Conservation (phyloP, 257 asterid genomes). For the Gentiana macrophylla region DNA sequence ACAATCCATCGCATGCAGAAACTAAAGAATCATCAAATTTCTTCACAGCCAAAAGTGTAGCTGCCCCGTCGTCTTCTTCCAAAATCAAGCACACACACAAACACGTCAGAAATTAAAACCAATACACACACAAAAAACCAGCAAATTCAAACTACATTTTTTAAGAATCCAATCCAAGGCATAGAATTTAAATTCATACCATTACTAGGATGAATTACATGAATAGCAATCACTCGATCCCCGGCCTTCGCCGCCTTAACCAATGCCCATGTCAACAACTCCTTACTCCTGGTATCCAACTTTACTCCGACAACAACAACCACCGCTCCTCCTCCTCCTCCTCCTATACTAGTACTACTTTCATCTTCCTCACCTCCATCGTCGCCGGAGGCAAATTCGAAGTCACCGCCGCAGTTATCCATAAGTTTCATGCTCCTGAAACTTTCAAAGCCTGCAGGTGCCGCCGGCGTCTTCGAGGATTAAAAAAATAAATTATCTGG, state of each 20-base stretch:
- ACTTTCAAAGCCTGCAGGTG: too few species aligned
- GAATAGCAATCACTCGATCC: conserved; percentile 78
- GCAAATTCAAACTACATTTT: too few species aligned
- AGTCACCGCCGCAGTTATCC: conserved; percentile 8
- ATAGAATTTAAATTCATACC: conserved; percentile 22
- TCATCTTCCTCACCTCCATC: conserved; percentile 17
- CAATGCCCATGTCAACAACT: conserved; percentile 80
- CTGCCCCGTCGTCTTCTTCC: conserved; percentile 30
- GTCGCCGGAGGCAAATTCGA: conserved; percentile 13
- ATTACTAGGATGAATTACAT: conserved; percentile 47
- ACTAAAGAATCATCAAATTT: conserved; percentile 51
- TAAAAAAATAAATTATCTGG: too few species aligned
- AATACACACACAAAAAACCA: too few species aligned
- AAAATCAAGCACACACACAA: background rate
- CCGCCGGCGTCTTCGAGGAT: too few species aligned
- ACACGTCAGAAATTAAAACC: too few species aligned
- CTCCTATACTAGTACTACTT: conserved; percentile 14
- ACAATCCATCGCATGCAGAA: conserved; percentile 84
- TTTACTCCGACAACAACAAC: conserved; percentile 69
- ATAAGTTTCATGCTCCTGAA: conserved; percentile 11
- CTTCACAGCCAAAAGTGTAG: conserved; percentile 57
- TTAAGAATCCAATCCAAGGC: too few species aligned
- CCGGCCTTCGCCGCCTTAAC: conserved; percentile 77
- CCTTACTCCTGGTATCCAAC: conserved; percentile 61
- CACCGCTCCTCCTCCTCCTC: conserved; percentile 28